Evolutionary conservation across 768 basidiomycete species (phyloP).

Genomic region (Tricholoma hemisulphureum): DNA sequence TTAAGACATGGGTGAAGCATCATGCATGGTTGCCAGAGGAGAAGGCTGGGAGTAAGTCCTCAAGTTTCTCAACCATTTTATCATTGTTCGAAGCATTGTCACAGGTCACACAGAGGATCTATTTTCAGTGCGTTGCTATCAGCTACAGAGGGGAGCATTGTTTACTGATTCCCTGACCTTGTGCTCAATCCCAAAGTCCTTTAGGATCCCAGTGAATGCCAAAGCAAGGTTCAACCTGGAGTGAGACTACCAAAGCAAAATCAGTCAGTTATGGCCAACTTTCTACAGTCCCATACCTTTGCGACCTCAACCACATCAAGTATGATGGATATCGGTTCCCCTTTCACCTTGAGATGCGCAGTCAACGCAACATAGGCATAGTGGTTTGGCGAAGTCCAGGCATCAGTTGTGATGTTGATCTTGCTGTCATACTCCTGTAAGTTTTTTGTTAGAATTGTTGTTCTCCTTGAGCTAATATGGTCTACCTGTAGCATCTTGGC

Average conservation of each 20-base stretch:
- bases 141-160: too few species aligned
- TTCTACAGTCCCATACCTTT: slow-evolving; percentile 4
- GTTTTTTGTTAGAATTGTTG: too few species aligned
- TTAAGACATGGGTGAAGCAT: neutral
- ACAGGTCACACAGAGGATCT: too few species aligned
- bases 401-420: slow-evolving; percentile 33
- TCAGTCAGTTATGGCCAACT: neutral
- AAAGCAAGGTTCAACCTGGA: slow-evolving; percentile 25
- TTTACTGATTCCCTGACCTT: slow-evolving; percentile 23
- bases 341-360: slow-evolving; percentile 30
- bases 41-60: slow-evolving; percentile 25
- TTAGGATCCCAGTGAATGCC: slow-evolving; percentile 24
- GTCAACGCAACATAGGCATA: slow-evolving; percentile 25
- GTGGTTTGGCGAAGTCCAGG: slow-evolving; percentile 36
- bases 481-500: neutral
- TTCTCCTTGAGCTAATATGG: neutral
- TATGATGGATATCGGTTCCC: slow-evolving; percentile 18
- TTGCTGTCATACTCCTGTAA: slow-evolving; percentile 27
- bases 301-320: slow-evolving; percentile 36
- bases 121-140: too few species aligned
- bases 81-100: neutral
- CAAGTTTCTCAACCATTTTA: neutral
- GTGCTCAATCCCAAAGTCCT: slow-evolving; percentile 27
- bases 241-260: slow-evolving; percentile 21
- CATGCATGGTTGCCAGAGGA: slow-evolving; percentile 17